Evolutionary conservation across 2,329 filamentous ascomycete genomes (phyloP).

Genomic region (Trichoderma citrinoviride): DNA sequence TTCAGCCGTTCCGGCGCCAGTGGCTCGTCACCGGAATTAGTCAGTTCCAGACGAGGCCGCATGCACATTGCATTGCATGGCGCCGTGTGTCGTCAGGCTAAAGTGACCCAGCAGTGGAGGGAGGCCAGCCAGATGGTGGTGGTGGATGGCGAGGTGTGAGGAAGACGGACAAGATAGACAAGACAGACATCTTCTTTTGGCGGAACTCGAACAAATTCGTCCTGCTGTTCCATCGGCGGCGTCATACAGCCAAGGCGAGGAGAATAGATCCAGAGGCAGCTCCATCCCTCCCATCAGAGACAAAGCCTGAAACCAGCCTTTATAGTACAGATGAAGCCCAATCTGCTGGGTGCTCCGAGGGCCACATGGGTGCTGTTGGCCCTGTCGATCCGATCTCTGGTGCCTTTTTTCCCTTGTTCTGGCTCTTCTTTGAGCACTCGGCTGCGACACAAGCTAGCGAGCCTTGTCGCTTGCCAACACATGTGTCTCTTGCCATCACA

Average conservation of each 20-base stretch:
- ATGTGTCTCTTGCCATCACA: constrained; percentile 4
- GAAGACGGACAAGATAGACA: not conserved
- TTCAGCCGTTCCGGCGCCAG: constrained; percentile 18
- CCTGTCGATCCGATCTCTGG: not conserved
- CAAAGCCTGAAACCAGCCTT: constrained; percentile 2
- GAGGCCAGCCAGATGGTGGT: not conserved
- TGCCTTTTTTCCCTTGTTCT: not conserved
- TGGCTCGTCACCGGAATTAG: constrained; percentile 16
- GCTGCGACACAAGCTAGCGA: constrained; percentile 1
- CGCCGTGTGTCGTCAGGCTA: not conserved
- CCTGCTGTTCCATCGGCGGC: not conserved
- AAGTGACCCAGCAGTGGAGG: not conserved
- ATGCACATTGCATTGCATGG: constrained; percentile 16
- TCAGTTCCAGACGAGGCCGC: constrained; percentile 2
- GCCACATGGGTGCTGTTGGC: constrained; percentile 2
- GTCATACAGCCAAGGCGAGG: not conserved
- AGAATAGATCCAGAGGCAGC: not conserved
- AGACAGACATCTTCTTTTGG: not conserved
- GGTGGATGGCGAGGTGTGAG: not conserved
- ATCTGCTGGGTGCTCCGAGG: not conserved
- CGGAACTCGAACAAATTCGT: not conserved
- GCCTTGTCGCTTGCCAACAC: constrained; percentile 2
- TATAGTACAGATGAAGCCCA: not conserved
- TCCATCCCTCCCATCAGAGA: not conserved
- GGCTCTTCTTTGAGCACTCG: not conserved